These are phyloP conservation scores for Pseudocercospora fuligena DNA, from an alignment of 2,329 filamentous ascomycete genomes.

Conservation along the genomic window DNA sequence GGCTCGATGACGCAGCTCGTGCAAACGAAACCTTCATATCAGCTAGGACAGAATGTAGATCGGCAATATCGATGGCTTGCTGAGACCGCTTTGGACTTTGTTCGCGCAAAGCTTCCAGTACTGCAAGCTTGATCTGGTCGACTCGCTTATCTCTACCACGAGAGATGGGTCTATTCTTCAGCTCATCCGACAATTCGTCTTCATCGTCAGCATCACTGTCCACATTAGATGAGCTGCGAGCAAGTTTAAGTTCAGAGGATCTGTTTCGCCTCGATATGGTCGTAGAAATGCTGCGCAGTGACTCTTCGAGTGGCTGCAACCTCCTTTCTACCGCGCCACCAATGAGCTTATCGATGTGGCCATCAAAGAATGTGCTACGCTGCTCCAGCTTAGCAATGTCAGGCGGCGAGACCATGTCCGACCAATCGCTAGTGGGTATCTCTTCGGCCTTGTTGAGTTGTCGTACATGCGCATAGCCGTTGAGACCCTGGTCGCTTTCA, in stretches of 20 bases:
- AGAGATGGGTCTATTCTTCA: conserved; percentile 70
- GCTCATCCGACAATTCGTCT: conserved; percentile 67
- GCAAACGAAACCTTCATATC: conserved; percentile 56
- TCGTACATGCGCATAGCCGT: conserved; percentile 53
- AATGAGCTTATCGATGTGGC: conserved; percentile 84
- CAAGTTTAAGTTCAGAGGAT: conserved; percentile 59
- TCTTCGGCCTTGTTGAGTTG: conserved; percentile 67
- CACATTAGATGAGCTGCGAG: conserved; percentile 53
- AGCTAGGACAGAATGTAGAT: conserved; percentile 53
- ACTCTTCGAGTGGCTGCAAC: conserved; percentile 79
- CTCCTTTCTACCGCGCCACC: conserved; percentile 75
- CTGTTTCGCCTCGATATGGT: conserved; percentile 51
- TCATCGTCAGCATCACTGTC: conserved; percentile 96
- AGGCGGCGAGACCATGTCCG: conserved; percentile 78
- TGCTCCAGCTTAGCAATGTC: conserved; percentile 83
- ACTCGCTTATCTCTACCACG: conserved; percentile 77
- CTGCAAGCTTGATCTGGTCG: conserved; percentile 71
- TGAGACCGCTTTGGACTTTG: conserved; percentile 35
- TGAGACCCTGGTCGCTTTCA: conserved; percentile 49
- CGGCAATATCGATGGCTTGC: conserved; percentile 39
- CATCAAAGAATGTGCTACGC: conserved; percentile 86
- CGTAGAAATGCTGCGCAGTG: conserved; percentile 73
- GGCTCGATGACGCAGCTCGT: conserved; percentile 49
- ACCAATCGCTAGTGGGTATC: conserved; percentile 85
- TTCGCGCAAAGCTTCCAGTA: conserved; percentile 66